Base-by-base conservation (phyloP, 2,329 filamentous ascomycete species). In the Nigrospora osmanthi region DNA sequence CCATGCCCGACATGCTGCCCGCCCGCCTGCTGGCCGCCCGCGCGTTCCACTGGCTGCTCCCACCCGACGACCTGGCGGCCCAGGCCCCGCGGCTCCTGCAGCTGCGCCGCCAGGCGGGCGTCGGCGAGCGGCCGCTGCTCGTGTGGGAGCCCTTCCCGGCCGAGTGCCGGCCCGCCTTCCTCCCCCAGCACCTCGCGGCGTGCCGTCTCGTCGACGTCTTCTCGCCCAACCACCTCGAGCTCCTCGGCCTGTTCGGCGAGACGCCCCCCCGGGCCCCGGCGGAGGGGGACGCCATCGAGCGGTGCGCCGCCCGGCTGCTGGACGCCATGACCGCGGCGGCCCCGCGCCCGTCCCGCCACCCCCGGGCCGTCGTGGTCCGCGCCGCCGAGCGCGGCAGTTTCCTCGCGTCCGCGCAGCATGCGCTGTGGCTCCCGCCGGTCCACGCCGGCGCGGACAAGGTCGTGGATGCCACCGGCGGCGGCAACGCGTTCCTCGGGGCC, bases 221-320 rank as follows among this genome's bases (percentile, higher is more conserved):
- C 45, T 63, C 60, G 11, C 64, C 64, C 3, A 66, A 67, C 43
- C 64, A 66, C 38, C 52, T 65, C n/a, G 64, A 66, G 36, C 45
- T 66, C 6, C 49, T 51, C 13, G 45, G 19, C 1, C 40, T 63
- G 0, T 63, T 50, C 35, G 54, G 34, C 36, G 45, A 43, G n/a
- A 2, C 19, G 7, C 15, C 16, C 16, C 38, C 10, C 1, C 28
- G 4, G 17, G n/a, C 9, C 4, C 16, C 28, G 58, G 59, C 62
- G 33, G 61, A 30, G 52, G 49, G 4, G 49, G 54, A 2, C 57
- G 52, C 42, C 54, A 58, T 49, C 35, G 42, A 40, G 32, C 38
- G 1, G n/a, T 43, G 43, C 13, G 39, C 43, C 3, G 34, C 43
- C 4, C 53, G 54, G 13, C 44, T 65, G 0, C 49, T 64, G 17